A percentile compares a stretch with the other conserved stretches of the same genome.
phyloP scores from a whole-genome alignment of 106 monocot genomes.

The Platanthera zijinensis region DNA sequence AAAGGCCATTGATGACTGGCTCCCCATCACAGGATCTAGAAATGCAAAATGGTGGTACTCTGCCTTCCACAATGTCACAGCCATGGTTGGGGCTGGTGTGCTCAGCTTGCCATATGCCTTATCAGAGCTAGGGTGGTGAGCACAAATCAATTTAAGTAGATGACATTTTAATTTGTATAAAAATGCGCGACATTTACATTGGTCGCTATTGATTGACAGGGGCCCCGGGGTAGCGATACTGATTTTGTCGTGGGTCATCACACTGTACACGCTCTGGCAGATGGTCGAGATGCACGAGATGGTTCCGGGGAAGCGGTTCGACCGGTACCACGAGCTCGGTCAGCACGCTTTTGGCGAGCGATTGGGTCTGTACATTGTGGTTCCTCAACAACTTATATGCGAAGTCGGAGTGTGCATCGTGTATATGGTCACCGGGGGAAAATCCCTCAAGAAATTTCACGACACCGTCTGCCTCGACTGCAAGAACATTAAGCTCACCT shows the following conservation, averaged over 20 bases:
- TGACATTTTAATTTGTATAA: no score
- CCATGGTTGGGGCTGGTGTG: conserved; percentile 6
- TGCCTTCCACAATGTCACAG: conserved; percentile 12
- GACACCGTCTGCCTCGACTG: conserved; percentile 39
- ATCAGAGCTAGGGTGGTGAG: conserved; percentile 6
- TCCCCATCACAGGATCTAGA: conserved; percentile 2
- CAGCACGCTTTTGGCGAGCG: conserved; percentile 64
- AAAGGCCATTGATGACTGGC: conserved; percentile 3
- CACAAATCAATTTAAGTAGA: not conserved
- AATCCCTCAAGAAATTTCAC: conserved; percentile 59
- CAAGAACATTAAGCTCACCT: conserved; percentile 47
- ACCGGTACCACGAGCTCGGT: conserved; percentile 72
- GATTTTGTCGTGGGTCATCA: conserved; percentile 56
- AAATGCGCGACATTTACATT: not conserved
- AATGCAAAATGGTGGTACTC: conserved; percentile 13
- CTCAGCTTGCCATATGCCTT: conserved; percentile 4
- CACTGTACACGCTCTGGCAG: conserved; percentile 69
- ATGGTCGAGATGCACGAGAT: conserved; percentile 89
- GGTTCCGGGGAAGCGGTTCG: conserved; percentile 63
- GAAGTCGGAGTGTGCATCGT: conserved; percentile 57
- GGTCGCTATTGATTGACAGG: conserved; percentile 18
- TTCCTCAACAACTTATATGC: conserved; percentile 48
- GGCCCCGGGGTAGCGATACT: conserved; percentile 50
- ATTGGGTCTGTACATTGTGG: conserved; percentile 65
- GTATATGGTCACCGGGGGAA: conserved; percentile 65